phyloP scores from a whole-genome alignment of 768 basidiomycete species.

The Mycena rebaudengoi region DNA sequence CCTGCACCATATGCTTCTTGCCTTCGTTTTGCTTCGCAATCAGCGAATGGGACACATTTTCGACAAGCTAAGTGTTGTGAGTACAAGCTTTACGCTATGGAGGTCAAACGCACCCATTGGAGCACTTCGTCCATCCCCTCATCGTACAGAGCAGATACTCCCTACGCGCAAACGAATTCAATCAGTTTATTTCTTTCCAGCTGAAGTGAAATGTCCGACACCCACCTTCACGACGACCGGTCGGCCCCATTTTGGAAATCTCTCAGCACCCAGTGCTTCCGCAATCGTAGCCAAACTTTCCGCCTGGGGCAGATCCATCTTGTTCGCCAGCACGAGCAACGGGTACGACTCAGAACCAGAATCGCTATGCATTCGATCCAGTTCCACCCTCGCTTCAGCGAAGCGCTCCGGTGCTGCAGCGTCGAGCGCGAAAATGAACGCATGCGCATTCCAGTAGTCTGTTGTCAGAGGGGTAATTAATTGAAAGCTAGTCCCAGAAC shows the following conservation, averaged over 20 bases:
- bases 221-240: slow-evolving; percentile 4
- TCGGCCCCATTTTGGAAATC: background rate
- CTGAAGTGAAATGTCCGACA: background rate
- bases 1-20: too few relatives aligned
- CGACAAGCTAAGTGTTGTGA: too few relatives aligned
- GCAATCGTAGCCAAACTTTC: background rate
- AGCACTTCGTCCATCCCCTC: slow-evolving; percentile 8
- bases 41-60: too few relatives aligned
- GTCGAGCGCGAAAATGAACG: slow-evolving; percentile 2
- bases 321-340: slow-evolving; percentile 10
- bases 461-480: background rate
- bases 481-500: background rate
- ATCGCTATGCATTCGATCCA: background rate
- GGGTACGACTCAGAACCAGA: background rate
- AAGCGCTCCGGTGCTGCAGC: slow-evolving; percentile 2
- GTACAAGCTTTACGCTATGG: too few relatives aligned
- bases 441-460: slow-evolving; percentile 3
- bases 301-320: slow-evolving; percentile 4
- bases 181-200: background rate
- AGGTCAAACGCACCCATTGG: slow-evolving; percentile 7
- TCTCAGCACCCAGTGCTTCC: background rate
- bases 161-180: background rate
- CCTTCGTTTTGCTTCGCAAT: too few relatives aligned
- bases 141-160: slow-evolving; percentile 5
- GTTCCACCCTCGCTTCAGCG: background rate